These are phyloP conservation scores for Cubamyces sp. DNA, from an alignment of 768 basidiomycete genomes.

Conservation along the genomic window DNA sequence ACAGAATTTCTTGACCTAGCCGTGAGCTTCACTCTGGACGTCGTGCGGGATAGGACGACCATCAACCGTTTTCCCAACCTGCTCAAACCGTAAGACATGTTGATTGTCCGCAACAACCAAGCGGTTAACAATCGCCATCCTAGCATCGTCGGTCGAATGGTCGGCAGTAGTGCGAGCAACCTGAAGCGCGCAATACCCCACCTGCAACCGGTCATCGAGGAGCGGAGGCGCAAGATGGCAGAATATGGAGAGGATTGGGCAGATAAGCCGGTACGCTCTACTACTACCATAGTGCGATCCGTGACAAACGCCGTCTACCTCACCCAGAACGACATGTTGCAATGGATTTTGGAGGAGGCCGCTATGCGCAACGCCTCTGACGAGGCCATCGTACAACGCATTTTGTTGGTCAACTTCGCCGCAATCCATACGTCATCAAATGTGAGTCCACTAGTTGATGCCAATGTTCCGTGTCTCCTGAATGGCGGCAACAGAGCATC, in stretches of 20 bases:
- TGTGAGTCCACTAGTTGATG: neutral
- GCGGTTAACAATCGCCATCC: no score
- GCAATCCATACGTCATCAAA: slow-evolving; percentile 25
- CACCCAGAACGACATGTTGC: slow-evolving; percentile 32
- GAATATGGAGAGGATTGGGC: slow-evolving; percentile 33
- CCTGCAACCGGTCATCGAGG: slow-evolving; percentile 38
- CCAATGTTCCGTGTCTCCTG: no score
- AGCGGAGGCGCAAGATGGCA: slow-evolving; percentile 32
- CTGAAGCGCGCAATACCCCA: slow-evolving; percentile 18
- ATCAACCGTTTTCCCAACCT: slow-evolving; percentile 38
- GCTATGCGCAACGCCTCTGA: slow-evolving; percentile 13
- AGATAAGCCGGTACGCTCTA: slow-evolving; percentile 37
- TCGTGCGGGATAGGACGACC: slow-evolving; percentile 30
- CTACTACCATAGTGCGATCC: slow-evolving; percentile 22
- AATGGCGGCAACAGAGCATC: slow-evolving; percentile 30
- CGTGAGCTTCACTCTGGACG: slow-evolving; percentile 36
- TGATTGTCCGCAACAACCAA: no score
- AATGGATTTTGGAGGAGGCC: slow-evolving; percentile 37
- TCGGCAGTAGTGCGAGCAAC: neutral
- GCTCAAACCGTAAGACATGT: slow-evolving; percentile 35
- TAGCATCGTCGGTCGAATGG: neutral
- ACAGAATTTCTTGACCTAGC: neutral
- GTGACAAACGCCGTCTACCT: no score
- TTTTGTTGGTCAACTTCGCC: slow-evolving; percentile 35
- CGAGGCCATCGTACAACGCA: slow-evolving; percentile 28